Base-by-base conservation (phyloP, 1,284 basidiomycete genomes). In the Puccinia novopanici region DNA sequence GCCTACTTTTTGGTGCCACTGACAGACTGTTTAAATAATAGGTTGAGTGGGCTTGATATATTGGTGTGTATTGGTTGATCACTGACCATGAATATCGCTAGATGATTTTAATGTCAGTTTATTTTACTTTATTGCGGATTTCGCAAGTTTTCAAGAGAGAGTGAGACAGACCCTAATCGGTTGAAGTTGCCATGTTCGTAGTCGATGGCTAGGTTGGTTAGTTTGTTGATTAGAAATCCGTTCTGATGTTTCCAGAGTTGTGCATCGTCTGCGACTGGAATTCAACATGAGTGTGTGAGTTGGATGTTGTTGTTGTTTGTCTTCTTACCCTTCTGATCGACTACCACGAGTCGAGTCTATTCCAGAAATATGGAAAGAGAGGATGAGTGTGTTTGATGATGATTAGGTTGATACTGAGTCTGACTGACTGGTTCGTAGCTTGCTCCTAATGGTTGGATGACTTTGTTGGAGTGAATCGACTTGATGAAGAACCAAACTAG, bases 401-500 rank as follows among this genome's bases (percentile, higher is more conserved):
- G 65, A 45, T 79, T 52, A 24, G 22, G 40, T 13, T 17, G 48
- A 22, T 12, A n/a, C 22, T 55, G 24, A 15, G 30, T 5, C 5
- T 52, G 12, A 70, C 63, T 19, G 13, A 79, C 76, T 22, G 67
- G 76, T 50, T 79, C 76, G 37, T 37, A 71, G 34, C 67, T 78
- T 27, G 48, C 75, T 24, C 65, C 55, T 6, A 70, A 65, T 15
- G 75, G 76, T 61, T 79, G 67, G 40, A 71, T 27, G 30, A 79
- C 67, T 50, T 79, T 79, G 5, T 59, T 71, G 0, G 65, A 79
- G n/a, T 27, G 37, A 30, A 79, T 27, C 37, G 65, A 71, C 27
- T 67, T 78, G 65, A 78, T 78, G 24, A 57, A 79, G 45, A 79
- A 79, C 76, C 76, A 79, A 48, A 45, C 75, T 78, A 45, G n/a